Evolutionary conservation across 441 rosid genomes (phyloP).

Genomic region (Erodium trifolium): DNA sequence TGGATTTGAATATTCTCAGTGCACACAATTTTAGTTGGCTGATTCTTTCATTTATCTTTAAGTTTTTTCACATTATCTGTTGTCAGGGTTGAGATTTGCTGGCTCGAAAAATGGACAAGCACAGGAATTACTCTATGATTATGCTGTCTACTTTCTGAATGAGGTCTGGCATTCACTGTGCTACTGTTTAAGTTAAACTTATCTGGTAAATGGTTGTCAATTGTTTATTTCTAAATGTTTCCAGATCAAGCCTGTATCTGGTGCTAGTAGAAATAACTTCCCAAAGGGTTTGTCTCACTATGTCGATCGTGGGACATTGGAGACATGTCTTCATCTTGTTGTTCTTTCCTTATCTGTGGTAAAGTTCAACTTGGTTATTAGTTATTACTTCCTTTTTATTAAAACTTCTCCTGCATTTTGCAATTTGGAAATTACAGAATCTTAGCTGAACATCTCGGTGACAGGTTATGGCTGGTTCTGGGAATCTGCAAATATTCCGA

Average conservation of each 20-base stretch:
- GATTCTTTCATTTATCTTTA: background rate
- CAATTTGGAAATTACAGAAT: slow-evolving; percentile 11
- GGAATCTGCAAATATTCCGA: slow-evolving; percentile 80
- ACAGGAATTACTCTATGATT: slow-evolving; percentile 73
- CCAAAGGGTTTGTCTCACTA: slow-evolving; percentile 73
- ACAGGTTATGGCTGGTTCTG: slow-evolving; percentile 98
- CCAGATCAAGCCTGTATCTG: slow-evolving; percentile 84
- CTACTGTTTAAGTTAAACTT: slow-evolving; percentile 17
- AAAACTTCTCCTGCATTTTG: background rate
- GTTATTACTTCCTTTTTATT: background rate
- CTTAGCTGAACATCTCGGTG: slow-evolving; percentile 17
- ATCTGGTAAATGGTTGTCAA: slow-evolving; percentile 17
- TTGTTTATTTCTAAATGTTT: slow-evolving; percentile 20
- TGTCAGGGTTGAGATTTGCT: slow-evolving; percentile 85
- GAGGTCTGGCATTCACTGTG: slow-evolving; percentile 50
- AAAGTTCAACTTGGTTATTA: slow-evolving; percentile 22
- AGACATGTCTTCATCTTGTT: slow-evolving; percentile 81
- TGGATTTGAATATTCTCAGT: background rate
- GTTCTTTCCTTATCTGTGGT: slow-evolving; percentile 94
- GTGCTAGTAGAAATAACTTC: slow-evolving; percentile 40
- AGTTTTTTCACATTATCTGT: slow-evolving; percentile 19
- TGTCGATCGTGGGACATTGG: slow-evolving; percentile 88
- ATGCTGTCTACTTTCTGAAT: slow-evolving; percentile 73
- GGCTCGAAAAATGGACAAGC: slow-evolving; percentile 87
- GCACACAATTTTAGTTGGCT: background rate